Percentiles rank a stretch among this genome's conserved stretches.
Conservation (phyloP, 1,139 yeast genomes). For the Taphrina pruni region DNA sequence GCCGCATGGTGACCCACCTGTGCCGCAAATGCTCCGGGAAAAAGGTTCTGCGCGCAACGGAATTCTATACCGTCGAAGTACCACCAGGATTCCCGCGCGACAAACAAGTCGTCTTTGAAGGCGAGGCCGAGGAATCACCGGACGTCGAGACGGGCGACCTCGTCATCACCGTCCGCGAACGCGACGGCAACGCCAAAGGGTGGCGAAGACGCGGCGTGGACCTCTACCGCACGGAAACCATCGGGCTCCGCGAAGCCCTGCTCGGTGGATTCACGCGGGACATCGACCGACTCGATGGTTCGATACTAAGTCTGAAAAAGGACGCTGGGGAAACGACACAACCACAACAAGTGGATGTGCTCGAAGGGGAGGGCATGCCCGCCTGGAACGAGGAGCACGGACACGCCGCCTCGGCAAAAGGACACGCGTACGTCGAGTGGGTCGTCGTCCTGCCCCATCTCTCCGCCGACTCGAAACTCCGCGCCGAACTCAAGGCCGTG, state of each 20-base stretch:
- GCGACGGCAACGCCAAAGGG: conserved; percentile 69
- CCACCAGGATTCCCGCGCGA: conserved; percentile 74
- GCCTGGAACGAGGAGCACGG: conserved; percentile 45
- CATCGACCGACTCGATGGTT: conserved; percentile 69
- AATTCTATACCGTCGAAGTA: conserved; percentile 67
- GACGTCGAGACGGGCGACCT: conserved; percentile 84
- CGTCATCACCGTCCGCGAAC: conserved; percentile 64
- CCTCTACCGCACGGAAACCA: conserved; percentile 79
- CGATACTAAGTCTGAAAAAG: conserved; percentile 60
- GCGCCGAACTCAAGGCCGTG: conserved; percentile 3
- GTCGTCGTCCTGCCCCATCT: conserved; percentile 36
- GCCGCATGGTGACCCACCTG: conserved; percentile 65
- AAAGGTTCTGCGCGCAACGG: conserved; percentile 63
- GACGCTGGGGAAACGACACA: conserved; percentile 59
- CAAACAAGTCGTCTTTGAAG: conserved; percentile 64
- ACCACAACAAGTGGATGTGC: conserved; percentile 72
- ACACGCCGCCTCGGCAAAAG: conserved; percentile 2
- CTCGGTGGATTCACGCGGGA: conserved; percentile 79
- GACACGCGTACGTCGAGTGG: conserved; percentile 38
- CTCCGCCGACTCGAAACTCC: not conserved
- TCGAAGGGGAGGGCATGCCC: conserved; percentile 89
- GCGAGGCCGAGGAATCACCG: conserved; percentile 85
- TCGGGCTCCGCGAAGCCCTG: conserved; percentile 73
- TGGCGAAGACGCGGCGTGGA: conserved; percentile 78
- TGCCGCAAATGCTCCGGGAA: conserved; percentile 75